Evolutionary conservation across 148 eudicot species (phyloP).

Genomic region (Salicornia ramosissima): DNA sequence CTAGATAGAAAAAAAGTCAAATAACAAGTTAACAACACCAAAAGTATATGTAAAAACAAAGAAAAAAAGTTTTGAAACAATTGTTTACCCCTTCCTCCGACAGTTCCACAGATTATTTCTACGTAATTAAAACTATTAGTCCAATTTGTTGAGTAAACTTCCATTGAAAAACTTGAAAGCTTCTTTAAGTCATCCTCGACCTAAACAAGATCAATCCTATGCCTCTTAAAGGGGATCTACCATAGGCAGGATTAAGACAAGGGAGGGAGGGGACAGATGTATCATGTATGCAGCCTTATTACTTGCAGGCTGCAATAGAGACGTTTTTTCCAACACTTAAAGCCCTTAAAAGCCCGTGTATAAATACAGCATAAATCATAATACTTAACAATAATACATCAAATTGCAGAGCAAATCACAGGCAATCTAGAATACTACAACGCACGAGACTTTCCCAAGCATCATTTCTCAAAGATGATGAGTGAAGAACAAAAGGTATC

Average conservation of each 20-base stretch:
- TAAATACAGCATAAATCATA: neutral
- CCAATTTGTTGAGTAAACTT: neutral
- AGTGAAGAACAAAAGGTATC: no score
- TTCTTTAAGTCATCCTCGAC: neutral
- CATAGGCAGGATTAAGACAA: neutral
- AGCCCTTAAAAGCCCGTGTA: no score
- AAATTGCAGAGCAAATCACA: no score
- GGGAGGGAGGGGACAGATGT: neutral
- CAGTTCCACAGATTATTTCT: neutral
- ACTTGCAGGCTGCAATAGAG: neutral
- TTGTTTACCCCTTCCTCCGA: neutral
- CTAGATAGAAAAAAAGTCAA: slow-evolving; percentile 15
- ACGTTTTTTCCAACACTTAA: neutral
- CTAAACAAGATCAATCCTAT: neutral
- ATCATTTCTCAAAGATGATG: neutral
- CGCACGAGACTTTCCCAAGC: neutral
- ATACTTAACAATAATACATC: no score
- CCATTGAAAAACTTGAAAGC: neutral
- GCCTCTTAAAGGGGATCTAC: neutral
- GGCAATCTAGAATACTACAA: no score
- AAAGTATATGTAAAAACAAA: slow-evolving; percentile 1
- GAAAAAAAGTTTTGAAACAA: neutral
- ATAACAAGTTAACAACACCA: neutral
- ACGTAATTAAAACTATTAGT: neutral
- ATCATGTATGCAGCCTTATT: slow-evolving; percentile 4